These are phyloP conservation scores for Arthonia radiata DNA, from an alignment of 495 filamentous ascomycete genomes.

Conservation along the genomic window DNA sequence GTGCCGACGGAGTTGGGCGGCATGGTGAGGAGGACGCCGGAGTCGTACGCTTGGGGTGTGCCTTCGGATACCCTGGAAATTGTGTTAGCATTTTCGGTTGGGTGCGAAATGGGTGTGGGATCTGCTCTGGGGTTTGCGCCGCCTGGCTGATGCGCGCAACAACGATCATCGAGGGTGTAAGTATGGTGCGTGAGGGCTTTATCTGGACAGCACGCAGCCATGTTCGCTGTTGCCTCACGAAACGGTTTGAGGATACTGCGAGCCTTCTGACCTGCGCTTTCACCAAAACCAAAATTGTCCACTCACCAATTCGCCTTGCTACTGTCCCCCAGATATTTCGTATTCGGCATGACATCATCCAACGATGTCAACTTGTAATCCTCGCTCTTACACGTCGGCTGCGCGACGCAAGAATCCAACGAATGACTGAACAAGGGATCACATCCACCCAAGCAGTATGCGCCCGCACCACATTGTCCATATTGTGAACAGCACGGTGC, in stretches of 20 bases:
- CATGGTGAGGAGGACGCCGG: constrained; percentile 65
- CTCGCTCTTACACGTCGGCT: constrained; percentile 51
- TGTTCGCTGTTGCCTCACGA: no score
- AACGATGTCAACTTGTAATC: constrained; percentile 47
- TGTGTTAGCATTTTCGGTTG: no score
- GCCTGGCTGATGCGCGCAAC: no score
- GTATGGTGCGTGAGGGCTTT: no score
- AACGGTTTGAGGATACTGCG: no score
- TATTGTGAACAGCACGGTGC: constrained; percentile 25
- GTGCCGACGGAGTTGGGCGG: constrained; percentile 55
- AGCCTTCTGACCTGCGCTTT: no score
- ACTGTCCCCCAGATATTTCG: constrained; percentile 66
- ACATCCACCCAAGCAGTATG: constrained; percentile 89
- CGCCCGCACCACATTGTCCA: constrained; percentile 76
- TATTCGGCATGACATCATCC: constrained; percentile 39
- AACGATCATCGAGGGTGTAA: no score
- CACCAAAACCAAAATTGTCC: no score
- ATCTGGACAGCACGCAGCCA: no score
- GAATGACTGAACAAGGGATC: constrained; percentile 60
- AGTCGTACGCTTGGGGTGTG: constrained; percentile 32
- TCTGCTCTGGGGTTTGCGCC: no score
- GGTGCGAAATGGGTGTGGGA: no score
- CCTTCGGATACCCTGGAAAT: constrained; percentile 74
- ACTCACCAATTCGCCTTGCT: constrained; percentile 59
- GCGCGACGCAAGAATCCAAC: constrained; percentile 68